Percentiles rank a stretch among this genome's conserved stretches.
Conservation (phyloP, 2,329 filamentous ascomycete genomes). For the Fusarium xylarioides region DNA sequence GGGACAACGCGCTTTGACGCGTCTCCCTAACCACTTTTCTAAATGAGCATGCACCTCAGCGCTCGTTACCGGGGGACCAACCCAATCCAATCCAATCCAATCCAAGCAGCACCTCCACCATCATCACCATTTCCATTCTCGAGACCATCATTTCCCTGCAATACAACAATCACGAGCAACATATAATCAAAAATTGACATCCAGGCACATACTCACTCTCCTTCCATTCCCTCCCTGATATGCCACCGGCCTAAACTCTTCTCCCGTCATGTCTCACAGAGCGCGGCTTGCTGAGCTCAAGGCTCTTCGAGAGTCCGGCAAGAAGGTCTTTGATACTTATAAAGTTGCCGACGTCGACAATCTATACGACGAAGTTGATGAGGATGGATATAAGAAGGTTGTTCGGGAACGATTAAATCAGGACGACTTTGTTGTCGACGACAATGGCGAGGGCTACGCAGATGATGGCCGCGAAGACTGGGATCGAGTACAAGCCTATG, state of each 20-base stretch:
- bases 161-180: background rate
- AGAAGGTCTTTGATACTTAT: conserved; percentile 89
- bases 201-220: background rate
- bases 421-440: conserved; percentile 98
- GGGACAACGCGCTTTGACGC: conserved; percentile 24
- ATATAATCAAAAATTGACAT: background rate
- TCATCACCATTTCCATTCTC: conserved; percentile 3
- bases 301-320: conserved; percentile 86
- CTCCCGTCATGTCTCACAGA: conserved; percentile 51
- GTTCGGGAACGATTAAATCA: conserved; percentile 88
- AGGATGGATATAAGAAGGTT: conserved; percentile 96
- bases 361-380: conserved; percentile 95
- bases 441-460: conserved; percentile 96
- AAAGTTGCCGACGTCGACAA: conserved; percentile 84
- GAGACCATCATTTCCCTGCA: conserved; percentile 10
- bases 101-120: conserved; percentile 17
- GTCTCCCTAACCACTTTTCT: conserved; percentile 35
- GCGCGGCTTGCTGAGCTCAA: conserved; percentile 79
- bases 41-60: conserved; percentile 12
- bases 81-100: conserved; percentile 14
- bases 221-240: conserved; percentile 20
- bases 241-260: conserved; percentile 33
- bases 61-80: conserved; percentile 33
- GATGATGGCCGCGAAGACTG: conserved; percentile 97
- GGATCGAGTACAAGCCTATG: conserved; percentile 75